phyloP scores from a whole-genome alignment of 495 filamentous ascomycete genomes.

The Achaetomiella virescens region DNA sequence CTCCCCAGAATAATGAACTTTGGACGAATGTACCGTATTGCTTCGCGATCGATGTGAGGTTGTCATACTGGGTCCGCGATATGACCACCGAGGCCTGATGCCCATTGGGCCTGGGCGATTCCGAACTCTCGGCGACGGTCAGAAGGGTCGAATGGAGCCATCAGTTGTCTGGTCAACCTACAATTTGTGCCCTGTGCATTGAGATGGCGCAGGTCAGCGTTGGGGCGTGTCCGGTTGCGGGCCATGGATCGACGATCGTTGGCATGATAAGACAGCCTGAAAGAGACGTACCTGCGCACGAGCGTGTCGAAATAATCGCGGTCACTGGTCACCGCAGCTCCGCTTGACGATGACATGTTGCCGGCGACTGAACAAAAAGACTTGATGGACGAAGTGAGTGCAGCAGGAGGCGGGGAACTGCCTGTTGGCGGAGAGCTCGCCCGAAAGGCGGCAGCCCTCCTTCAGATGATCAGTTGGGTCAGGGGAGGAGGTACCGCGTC shows the following conservation, averaged over 20 bases:
- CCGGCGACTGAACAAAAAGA: slow-evolving; percentile 3
- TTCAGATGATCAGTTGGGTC: background rate
- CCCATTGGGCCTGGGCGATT: slow-evolving; percentile 4
- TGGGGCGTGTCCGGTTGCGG: background rate
- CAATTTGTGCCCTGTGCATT: slow-evolving; percentile 20
- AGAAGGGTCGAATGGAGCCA: background rate
- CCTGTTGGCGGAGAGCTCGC: slow-evolving; percentile 6
- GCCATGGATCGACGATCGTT: background rate
- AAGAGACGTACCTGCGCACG: slow-evolving; percentile 41
- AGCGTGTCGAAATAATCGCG: slow-evolving; percentile 49
- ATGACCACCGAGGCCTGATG: slow-evolving; percentile 17
- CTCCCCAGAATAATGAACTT: background rate
- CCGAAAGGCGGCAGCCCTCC: slow-evolving; percentile 2
- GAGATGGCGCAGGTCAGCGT: slow-evolving; percentile 10
- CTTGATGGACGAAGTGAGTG: background rate
- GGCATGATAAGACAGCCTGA: background rate
- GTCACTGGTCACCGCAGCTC: slow-evolving; percentile 44
- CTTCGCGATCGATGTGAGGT: slow-evolving; percentile 20
- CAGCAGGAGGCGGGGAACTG: background rate
- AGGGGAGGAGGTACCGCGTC: background rate
- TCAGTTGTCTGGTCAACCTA: slow-evolving; percentile 13
- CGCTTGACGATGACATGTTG: slow-evolving; percentile 22
- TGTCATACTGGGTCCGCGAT: slow-evolving; percentile 31
- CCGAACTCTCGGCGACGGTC: slow-evolving; percentile 11
- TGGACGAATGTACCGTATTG: slow-evolving; percentile 31